These are phyloP conservation scores for Globisporangium nunn DNA, from an alignment of 352 stramenopile genomes.

Conservation along the genomic window DNA sequence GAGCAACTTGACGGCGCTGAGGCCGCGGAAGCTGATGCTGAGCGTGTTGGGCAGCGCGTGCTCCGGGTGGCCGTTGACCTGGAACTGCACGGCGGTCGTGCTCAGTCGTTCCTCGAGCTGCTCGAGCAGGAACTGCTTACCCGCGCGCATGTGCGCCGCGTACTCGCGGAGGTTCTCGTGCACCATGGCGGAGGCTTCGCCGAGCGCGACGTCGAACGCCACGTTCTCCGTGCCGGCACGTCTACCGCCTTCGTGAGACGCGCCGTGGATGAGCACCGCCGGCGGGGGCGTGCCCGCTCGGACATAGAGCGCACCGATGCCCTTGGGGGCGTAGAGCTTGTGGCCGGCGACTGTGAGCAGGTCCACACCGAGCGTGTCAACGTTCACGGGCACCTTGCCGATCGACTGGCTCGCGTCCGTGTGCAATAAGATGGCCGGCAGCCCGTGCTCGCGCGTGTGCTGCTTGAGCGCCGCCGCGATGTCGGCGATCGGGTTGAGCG, in stretches of 20 bases:
- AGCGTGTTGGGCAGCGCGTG: constrained; percentile 94
- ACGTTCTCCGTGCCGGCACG: constrained; percentile 97
- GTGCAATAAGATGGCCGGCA: constrained; percentile 88
- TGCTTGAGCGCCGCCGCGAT: constrained; percentile 56
- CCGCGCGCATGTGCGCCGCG: constrained; percentile 56
- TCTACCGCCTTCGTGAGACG: constrained; percentile 87
- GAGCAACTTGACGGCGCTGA: constrained; percentile 85
- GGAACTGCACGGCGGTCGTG: constrained; percentile 42
- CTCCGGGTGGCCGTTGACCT: constrained; percentile 81
- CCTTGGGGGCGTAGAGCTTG: constrained; percentile 97
- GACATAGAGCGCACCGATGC: constrained; percentile 78
- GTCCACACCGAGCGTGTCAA: constrained; percentile 85
- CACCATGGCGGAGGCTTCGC: constrained; percentile 68
- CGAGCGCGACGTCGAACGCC: constrained; percentile 91
- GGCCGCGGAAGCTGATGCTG: constrained; percentile 89
- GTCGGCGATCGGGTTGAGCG: constrained; percentile 91
- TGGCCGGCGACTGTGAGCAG: constrained; percentile 96
- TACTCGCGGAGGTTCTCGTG: constrained; percentile 71
- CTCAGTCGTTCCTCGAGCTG: constrained; percentile 43
- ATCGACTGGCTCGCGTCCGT: constrained; percentile 96
- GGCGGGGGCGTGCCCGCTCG: constrained; percentile 29
- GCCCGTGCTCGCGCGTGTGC: constrained; percentile 18
- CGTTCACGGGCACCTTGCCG: constrained; percentile 89
- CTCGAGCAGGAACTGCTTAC: constrained; percentile 42
- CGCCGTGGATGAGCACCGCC: constrained; percentile 86